Evolutionary conservation across 176 grass and related monocot genomes (phyloP).

Genomic region (Oryza glaberrima): DNA sequence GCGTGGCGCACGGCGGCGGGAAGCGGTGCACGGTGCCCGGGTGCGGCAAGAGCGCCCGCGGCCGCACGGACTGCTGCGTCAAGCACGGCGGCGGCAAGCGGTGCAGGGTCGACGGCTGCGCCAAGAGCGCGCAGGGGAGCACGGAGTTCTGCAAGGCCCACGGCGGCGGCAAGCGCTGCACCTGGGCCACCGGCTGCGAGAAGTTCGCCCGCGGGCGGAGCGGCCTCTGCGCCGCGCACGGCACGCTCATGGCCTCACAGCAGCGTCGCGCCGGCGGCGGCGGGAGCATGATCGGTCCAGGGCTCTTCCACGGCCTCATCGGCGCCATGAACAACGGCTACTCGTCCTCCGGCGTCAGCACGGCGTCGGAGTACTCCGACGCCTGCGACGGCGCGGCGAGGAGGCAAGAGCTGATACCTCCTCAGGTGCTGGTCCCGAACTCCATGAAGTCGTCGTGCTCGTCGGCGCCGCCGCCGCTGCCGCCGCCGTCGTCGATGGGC

Average conservation of each 20-base stretch:
- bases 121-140: conserved; percentile 78
- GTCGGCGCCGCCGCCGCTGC: not conserved
- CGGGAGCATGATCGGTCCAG: conserved; percentile 49
- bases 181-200: conserved; percentile 57
- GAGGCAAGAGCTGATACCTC: conserved; percentile 62
- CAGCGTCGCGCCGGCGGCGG: not conserved
- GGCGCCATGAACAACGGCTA: conserved; percentile 23
- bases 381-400: conserved; percentile 17
- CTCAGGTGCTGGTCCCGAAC: conserved; percentile 65
- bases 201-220: conserved; percentile 75
- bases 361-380: conserved; percentile 58
- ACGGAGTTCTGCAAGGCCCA: conserved; percentile 77
- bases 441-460: conserved; percentile 58
- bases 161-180: conserved; percentile 74
- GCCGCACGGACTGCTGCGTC: conserved; percentile 69
- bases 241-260: conserved; percentile 54
- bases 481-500: not conserved
- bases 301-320: conserved; percentile 74
- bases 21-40: conserved; percentile 67
- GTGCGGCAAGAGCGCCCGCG: conserved; percentile 78
- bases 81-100: conserved; percentile 76
- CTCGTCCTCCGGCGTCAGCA: conserved; percentile 53
- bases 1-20: conserved; percentile 80
- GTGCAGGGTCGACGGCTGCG: conserved; percentile 56
- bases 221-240: conserved; percentile 75